Evolutionary conservation across 805 yeast genomes (phyloP), one percentile per base, ranked within the genome.

Genomic region (Cyberlindnera galapagoensis): DNA sequence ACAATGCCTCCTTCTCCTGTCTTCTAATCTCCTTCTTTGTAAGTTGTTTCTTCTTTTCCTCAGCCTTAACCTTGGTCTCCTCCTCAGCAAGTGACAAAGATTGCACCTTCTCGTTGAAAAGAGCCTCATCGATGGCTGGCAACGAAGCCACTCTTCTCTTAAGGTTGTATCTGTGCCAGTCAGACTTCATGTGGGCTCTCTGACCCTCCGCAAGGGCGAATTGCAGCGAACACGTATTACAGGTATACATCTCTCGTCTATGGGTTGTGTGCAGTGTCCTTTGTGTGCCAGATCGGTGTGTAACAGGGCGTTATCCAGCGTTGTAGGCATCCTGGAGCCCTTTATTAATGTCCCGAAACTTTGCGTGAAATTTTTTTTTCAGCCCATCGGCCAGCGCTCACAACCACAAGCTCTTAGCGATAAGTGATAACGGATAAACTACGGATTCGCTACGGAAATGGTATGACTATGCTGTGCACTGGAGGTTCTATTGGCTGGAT

Each of bases 131-230:
- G 26, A 87, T 76, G 1, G 94, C 74, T 14, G 94, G 94, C 40
- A 87, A 62, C 28, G 69, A 72, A 0, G 97, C 96, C 11, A 92
- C 97, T 54, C 95, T 71, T 65, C 98, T 76, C 56, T 92, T 92
- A 49, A 92, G 70, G 54, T 92, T 92, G 59, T 92, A 92, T 51
- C 97, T 73, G 59, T 92, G 98, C 98, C 98, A 92, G 40, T 92
- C 98, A 2, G 95, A 75, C 54, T 84, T 85, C 98, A 92, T 92
- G 56, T 92, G 98, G 31, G 65, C 62, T 47, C 97, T 70, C 62
- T 92, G 98, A 49, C 74, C 74, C 33, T 74, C 82, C 3, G 94
- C 76, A 9, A 74, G 60, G 18, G 78, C 73, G 48, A 92, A 92
- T 31, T 77, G 78, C 43, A 90, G 67, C 18, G 74, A 78, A 58